phyloP scores from a whole-genome alignment of 345 rosid genomes.

The Acer yangbiense region DNA sequence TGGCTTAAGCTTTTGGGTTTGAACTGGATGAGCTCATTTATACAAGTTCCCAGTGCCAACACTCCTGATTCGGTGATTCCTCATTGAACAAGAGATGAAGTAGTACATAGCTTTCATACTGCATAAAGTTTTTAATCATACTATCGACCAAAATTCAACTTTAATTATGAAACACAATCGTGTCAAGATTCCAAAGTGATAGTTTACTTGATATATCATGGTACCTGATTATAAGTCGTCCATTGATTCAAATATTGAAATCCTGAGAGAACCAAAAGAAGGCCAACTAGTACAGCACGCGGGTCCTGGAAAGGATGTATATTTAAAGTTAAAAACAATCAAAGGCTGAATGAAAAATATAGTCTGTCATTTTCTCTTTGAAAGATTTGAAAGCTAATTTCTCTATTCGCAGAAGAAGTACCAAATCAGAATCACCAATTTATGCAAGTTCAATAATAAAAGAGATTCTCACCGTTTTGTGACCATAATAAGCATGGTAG shows the following conservation, averaged over 20 bases:
- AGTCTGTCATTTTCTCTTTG: neutral
- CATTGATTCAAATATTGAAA: slow-evolving; percentile 82
- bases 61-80: neutral
- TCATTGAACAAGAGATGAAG: neutral
- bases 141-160: slow-evolving; percentile 8
- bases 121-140: neutral
- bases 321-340: slow-evolving; percentile 2
- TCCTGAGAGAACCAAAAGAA: slow-evolving; percentile 77
- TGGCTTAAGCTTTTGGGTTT: neutral
- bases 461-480: slow-evolving; percentile 74
- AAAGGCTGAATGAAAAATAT: neutral
- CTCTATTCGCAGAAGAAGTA: slow-evolving; percentile 1
- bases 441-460: neutral
- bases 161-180: neutral
- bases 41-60: neutral
- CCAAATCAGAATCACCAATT: slow-evolving; percentile 13
- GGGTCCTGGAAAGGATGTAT: slow-evolving; percentile 67
- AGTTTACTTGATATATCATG: neutral
- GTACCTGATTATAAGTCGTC: slow-evolving; percentile 91
- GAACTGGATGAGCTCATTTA: neutral
- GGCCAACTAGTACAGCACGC: slow-evolving; percentile 84
- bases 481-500: slow-evolving; percentile 88
- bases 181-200: slow-evolving; percentile 12
- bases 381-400: neutral
- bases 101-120: neutral